phyloP scores from a whole-genome alignment of 768 basidiomycete genomes.

The Agrocybe chaxingu region DNA sequence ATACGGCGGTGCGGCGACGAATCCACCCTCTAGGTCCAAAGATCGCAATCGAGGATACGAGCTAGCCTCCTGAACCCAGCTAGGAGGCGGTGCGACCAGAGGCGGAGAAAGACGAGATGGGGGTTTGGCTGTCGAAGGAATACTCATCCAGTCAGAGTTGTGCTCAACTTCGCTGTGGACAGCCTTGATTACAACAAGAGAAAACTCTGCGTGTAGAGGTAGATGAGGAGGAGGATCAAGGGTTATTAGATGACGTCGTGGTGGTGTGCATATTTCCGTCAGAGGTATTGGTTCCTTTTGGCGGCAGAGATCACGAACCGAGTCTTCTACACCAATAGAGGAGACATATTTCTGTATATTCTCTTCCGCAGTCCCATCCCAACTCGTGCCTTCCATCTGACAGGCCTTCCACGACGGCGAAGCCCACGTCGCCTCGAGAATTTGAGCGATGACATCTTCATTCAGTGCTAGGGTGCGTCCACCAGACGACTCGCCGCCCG shows the following conservation, averaged over 20 bases:
- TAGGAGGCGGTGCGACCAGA: constrained; percentile 10
- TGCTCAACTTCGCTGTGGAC: constrained; percentile 60
- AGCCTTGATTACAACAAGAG: constrained; percentile 76
- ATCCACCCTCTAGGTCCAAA: constrained; percentile 3
- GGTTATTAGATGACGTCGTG: too few relatives aligned
- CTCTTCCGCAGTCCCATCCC: constrained; percentile 30
- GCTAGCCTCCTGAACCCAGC: constrained; percentile 6
- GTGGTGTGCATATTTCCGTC: too few relatives aligned
- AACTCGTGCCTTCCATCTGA: constrained; percentile 26
- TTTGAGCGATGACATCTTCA: constrained; percentile 14
- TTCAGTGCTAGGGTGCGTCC: constrained; percentile 12
- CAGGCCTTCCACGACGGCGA: constrained; percentile 29
- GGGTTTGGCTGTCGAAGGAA: constrained; percentile 4
- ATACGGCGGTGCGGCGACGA: too few relatives aligned
- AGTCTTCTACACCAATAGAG: constrained; percentile 1
- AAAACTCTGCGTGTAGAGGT: constrained; percentile 79
- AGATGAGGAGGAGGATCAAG: constrained; percentile 33
- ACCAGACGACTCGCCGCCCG: constrained; percentile 13
- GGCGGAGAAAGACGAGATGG: constrained; percentile 7
- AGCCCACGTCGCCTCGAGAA: constrained; percentile 25
- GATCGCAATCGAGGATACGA: constrained; percentile 11
- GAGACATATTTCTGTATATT: constrained; percentile 22
- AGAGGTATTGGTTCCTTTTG: too few relatives aligned
- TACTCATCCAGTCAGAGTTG: constrained; percentile 12
- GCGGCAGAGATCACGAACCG: too few relatives aligned